These are phyloP conservation scores for Xylaria longipes DNA, from an alignment of 495 filamentous ascomycete genomes.

Conservation along the genomic window DNA sequence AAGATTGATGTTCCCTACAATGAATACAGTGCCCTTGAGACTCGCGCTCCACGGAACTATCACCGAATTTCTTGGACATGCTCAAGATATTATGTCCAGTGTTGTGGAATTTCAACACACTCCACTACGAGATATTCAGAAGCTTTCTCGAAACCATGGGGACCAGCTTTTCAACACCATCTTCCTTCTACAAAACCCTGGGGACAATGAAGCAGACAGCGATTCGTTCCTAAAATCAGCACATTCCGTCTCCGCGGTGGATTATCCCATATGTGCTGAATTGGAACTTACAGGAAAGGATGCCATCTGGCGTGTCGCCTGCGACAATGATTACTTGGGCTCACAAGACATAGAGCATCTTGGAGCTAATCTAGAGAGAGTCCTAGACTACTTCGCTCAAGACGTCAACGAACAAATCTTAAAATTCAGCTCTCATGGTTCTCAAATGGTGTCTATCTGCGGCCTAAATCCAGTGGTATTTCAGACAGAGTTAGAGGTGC, in stretches of 20 bases:
- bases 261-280: slow-evolving; percentile 82
- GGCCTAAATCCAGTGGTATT: slow-evolving; percentile 50
- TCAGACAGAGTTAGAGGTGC: slow-evolving; percentile 11
- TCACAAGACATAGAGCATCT: slow-evolving; percentile 50
- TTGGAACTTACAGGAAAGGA: slow-evolving; percentile 65
- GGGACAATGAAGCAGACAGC: slow-evolving; percentile 23
- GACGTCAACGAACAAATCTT: slow-evolving; percentile 57
- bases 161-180: slow-evolving; percentile 67
- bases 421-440: slow-evolving; percentile 45
- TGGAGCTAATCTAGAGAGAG: slow-evolving; percentile 58
- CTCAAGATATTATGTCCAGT: slow-evolving; percentile 65
- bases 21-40: slow-evolving; percentile 76
- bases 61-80: slow-evolving; percentile 65
- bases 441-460: slow-evolving; percentile 59
- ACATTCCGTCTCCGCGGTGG: slow-evolving; percentile 65
- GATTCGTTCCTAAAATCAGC: slow-evolving; percentile 60
- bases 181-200: slow-evolving; percentile 68
- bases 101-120: slow-evolving; percentile 66
- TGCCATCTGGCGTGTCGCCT: slow-evolving; percentile 73
- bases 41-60: slow-evolving; percentile 67
- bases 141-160: slow-evolving; percentile 37
- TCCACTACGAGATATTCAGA: slow-evolving; percentile 68
- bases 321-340: slow-evolving; percentile 61
- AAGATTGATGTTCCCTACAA: slow-evolving; percentile 73
- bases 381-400: slow-evolving; percentile 59